Percentiles rank a stretch among this genome's conserved stretches.
These are phyloP conservation scores for Anthracocystis panici-leucophaei DNA, from an alignment of 1,284 basidiomycete genomes.

Conservation along the genomic window DNA sequence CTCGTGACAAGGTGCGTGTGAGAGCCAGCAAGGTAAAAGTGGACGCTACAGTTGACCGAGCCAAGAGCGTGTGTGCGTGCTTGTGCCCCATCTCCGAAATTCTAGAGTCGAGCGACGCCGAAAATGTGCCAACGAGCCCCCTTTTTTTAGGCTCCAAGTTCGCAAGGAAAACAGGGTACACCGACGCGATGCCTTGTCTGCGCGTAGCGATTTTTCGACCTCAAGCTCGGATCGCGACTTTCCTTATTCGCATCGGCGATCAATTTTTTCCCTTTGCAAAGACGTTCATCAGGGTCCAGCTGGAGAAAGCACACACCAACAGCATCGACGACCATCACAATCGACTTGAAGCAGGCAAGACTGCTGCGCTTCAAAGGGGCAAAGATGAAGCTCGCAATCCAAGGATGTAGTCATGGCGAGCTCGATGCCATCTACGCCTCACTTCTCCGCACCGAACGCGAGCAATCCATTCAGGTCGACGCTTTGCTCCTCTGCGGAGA, in stretches of 20 bases:
- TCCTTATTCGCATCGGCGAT: not conserved
- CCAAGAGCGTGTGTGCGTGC: too few species aligned
- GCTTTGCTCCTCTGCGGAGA: constrained; percentile 89
- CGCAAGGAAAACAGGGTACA: not conserved
- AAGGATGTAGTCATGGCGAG: constrained; percentile 91
- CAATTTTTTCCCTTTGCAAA: not conserved
- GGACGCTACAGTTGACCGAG: too few species aligned
- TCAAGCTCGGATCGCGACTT: not conserved
- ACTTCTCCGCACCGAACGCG: constrained; percentile 76
- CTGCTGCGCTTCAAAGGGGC: not conserved
- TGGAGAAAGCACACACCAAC: not conserved
- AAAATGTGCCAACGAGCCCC: too few species aligned
- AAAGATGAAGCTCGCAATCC: constrained; percentile 79
- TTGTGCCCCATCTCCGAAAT: too few species aligned
- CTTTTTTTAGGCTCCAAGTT: not conserved
- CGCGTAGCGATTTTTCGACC: not conserved
- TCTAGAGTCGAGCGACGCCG: too few species aligned
- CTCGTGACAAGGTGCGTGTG: not conserved
- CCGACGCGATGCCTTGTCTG: not conserved
- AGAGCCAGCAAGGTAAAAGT: not conserved
- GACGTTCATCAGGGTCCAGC: constrained; percentile 4
- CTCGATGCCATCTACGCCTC: constrained; percentile 80
- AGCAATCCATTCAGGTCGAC: constrained; percentile 79
- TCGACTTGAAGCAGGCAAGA: not conserved
- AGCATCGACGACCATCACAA: constrained; percentile 1